Evolutionary conservation across 2,329 filamentous ascomycete genomes (phyloP).

Genomic region (Lasiodiplodia theobromae): DNA sequence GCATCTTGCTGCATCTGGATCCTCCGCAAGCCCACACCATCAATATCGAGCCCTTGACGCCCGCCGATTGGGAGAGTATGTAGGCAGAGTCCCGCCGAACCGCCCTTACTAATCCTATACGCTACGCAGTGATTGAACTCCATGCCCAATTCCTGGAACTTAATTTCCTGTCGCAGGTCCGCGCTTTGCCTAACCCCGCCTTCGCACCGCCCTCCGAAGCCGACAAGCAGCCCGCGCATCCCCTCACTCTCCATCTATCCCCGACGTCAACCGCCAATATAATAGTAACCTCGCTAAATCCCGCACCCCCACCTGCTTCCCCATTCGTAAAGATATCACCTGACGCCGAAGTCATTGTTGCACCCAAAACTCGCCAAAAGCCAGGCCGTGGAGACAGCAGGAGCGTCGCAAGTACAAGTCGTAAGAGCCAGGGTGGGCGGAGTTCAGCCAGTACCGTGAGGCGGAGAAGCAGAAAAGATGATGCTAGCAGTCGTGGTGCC

Average conservation of each 20-base stretch:
- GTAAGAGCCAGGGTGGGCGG: slow-evolving; percentile 73
- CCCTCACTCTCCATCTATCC: slow-evolving; percentile 89
- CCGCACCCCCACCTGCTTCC: slow-evolving; percentile 69
- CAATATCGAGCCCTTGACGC: slow-evolving; percentile 93
- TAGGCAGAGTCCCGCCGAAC: slow-evolving; percentile 23
- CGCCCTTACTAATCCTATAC: background rate
- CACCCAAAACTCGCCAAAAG: slow-evolving; percentile 85
- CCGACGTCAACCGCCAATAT: slow-evolving; percentile 96
- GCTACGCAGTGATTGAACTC: slow-evolving; percentile 77
- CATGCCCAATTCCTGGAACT: slow-evolving; percentile 95
- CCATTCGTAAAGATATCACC: slow-evolving; percentile 92
- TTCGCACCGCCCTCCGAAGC: slow-evolving; percentile 60
- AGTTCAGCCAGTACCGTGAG: slow-evolving; percentile 76
- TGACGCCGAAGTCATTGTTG: slow-evolving; percentile 96
- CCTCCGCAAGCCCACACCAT: slow-evolving; percentile 91
- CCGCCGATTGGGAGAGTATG: slow-evolving; percentile 92
- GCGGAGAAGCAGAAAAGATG: slow-evolving; percentile 64
- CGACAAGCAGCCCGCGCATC: slow-evolving; percentile 68
- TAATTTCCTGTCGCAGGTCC: slow-evolving; percentile 90
- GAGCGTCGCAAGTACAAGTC: slow-evolving; percentile 80
- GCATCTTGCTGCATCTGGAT: slow-evolving; percentile 79
- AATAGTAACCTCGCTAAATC: slow-evolving; percentile 81
- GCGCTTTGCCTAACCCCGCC: slow-evolving; percentile 86
- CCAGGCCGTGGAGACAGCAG: slow-evolving; percentile 68
- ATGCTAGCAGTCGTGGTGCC: slow-evolving; percentile 68